These are phyloP conservation scores for Sugiyamaella grinbergsii DNA, from an alignment of 1,139 yeast species.

Conservation along the genomic window DNA sequence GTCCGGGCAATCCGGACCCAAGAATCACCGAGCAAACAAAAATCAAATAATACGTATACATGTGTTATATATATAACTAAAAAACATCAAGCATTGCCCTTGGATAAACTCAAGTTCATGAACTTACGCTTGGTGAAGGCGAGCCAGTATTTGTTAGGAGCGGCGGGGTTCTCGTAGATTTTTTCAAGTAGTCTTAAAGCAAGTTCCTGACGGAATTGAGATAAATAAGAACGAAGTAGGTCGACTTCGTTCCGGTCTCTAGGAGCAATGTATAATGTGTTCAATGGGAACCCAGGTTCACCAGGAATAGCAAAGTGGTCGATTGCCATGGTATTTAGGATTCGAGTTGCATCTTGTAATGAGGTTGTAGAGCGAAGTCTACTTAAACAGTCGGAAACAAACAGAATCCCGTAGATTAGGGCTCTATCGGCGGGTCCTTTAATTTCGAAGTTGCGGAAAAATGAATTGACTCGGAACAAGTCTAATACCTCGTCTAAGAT, in stretches of 20 bases:
- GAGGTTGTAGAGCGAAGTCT: slow-evolving; percentile 49
- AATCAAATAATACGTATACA: background rate
- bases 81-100: slow-evolving; percentile 3
- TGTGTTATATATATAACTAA: slow-evolving; percentile 1
- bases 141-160: slow-evolving; percentile 74
- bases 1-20: too few relatives aligned
- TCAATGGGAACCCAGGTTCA: slow-evolving; percentile 89
- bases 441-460: slow-evolving; percentile 94
- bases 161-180: slow-evolving; percentile 52
- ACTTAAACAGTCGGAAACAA: slow-evolving; percentile 79
- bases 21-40: background rate
- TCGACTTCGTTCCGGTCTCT: slow-evolving; percentile 74
- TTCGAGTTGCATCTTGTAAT: slow-evolving; percentile 66
- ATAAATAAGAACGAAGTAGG: slow-evolving; percentile 73
- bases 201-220: slow-evolving; percentile 93
- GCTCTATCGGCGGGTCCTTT: slow-evolving; percentile 94
- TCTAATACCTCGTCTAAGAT: slow-evolving; percentile 89
- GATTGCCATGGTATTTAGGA: slow-evolving; percentile 77
- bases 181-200: slow-evolving; percentile 76
- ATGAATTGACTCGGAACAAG: slow-evolving; percentile 91
- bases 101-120: slow-evolving; percentile 73
- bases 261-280: slow-evolving; percentile 79
- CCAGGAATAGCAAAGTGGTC: slow-evolving; percentile 94
- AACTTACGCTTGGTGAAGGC: slow-evolving; percentile 93
- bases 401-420: slow-evolving; percentile 93